A percentile compares a stretch with the other conserved stretches of the same genome.
These are phyloP conservation scores for Helminthosporium solani DNA, from an alignment of 2,329 filamentous ascomycete genomes.

Conservation along the genomic window DNA sequence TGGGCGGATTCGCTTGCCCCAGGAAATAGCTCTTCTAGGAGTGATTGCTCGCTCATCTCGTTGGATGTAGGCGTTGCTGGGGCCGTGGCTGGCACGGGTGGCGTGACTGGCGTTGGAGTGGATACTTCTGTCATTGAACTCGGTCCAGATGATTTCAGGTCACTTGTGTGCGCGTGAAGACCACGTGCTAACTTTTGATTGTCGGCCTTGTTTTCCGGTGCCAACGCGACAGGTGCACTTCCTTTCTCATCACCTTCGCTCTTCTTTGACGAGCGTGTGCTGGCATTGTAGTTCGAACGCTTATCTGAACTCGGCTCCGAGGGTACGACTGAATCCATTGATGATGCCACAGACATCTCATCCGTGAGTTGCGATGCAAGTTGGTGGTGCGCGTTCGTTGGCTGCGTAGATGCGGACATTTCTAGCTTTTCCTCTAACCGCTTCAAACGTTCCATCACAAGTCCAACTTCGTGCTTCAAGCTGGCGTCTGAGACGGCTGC, in stretches of 20 bases:
- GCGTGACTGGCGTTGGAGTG: no score
- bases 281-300: no score
- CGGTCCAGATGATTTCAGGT: not conserved
- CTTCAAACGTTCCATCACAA: not conserved
- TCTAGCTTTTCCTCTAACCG: not conserved
- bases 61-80: not conserved
- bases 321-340: no score
- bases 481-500: not conserved
- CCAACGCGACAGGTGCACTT: no score
- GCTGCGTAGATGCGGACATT: not conserved
- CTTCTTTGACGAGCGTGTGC: no score
- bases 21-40: conserved; percentile 57
- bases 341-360: not conserved
- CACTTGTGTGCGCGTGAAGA: not conserved
- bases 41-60: conserved; percentile 33
- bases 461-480: not conserved
- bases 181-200: not conserved
- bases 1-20: conserved; percentile 39
- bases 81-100: not conserved
- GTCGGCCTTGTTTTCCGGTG: not conserved
- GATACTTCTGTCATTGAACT: no score
- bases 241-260: no score
- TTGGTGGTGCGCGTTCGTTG: not conserved
- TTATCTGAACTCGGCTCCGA: no score
- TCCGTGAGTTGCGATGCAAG: not conserved